Base-by-base conservation (phyloP, 1,284 basidiomycete genomes). In the Sporisorium iseilematis-ciliati region DNA sequence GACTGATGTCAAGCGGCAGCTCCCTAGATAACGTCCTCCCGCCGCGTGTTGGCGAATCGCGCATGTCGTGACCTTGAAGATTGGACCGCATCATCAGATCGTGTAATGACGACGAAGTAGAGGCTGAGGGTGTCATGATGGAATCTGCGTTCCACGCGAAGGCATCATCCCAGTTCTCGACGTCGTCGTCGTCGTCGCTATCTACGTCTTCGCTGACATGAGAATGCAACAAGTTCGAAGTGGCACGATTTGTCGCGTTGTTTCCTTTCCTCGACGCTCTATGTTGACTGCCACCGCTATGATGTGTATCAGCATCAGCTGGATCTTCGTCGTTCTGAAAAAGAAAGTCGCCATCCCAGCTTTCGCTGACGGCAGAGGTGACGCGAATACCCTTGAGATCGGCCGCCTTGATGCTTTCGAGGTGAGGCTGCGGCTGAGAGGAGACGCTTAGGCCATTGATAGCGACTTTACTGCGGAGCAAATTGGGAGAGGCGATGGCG, bases 301-400 rank as follows among this genome's bases (percentile, higher is more conserved):
- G 40, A 6, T 51, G 51, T 16, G 41, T 23, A 7, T 31, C 52
- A 16, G 61, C 35, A 2, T 53, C 63, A 2, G 25, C 18, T 4
- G 64, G 18, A 4, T 56, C 72, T 23, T 66, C 66, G 20, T 77
- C 70, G 18, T 76, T 70, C 31, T 75, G 71, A 43, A 80, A 80
- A 20, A 80, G 65, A 42, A 75, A 80, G 59, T 80, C 78, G 25
- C 78, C 78, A 16, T 80, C 78, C 78, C 78, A 80, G 20, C 52
- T 78, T 52, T 80, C 78, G 64, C 73, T 74, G 46, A 79, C 74
- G 16, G 56, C 33, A 3, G 63, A 69, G 3, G 72, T 75, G 23
- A 75, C 66, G 7, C 72, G 66, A 38, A 75, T 67, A 38, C 67
- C 67, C 40, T 54, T 65, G 29, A 67, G 57, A 20, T 65, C 57